Percentiles rank a stretch among this genome's conserved stretches.
Evolutionary conservation across 768 basidiomycete genomes (phyloP).

Genomic region (Termitomyces sp.): DNA sequence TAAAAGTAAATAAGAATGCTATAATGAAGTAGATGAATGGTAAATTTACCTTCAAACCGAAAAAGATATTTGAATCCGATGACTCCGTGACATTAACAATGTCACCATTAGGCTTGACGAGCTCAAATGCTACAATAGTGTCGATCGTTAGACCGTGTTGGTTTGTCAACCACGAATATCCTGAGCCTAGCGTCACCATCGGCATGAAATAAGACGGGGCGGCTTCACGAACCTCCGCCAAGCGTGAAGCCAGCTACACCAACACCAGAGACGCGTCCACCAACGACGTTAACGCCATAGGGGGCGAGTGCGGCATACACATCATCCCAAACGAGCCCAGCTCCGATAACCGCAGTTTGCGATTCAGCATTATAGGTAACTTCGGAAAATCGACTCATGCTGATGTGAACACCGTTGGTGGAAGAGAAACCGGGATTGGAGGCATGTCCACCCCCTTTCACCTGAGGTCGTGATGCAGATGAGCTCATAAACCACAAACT

Average conservation of each 20-base stretch:
- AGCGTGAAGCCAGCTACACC: constrained; percentile 58
- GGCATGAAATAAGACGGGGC: constrained; percentile 26
- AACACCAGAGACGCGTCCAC: constrained; percentile 54
- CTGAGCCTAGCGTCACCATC: constrained; percentile 26
- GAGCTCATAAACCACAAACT: neutral
- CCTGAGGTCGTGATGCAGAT: constrained; percentile 25
- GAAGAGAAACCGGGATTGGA: constrained; percentile 57
- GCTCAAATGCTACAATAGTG: constrained; percentile 49
- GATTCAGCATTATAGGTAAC: constrained; percentile 36
- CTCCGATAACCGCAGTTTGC: constrained; percentile 38
- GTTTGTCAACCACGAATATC: constrained; percentile 64
- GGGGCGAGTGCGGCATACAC: constrained; percentile 51
- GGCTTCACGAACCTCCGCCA: constrained; percentile 49
- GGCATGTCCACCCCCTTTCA: constrained; percentile 63
- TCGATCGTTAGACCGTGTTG: constrained; percentile 60
- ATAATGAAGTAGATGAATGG: neutral
- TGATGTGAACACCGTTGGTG: constrained; percentile 55
- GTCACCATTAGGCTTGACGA: constrained; percentile 54
- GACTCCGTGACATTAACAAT: constrained; percentile 31
- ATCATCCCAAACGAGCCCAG: constrained; percentile 63
- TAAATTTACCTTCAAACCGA: constrained; percentile 32
- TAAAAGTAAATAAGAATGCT: neutral
- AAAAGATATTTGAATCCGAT: constrained; percentile 37
- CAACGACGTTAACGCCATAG: constrained; percentile 50
- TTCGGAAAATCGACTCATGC: constrained; percentile 46